Evolutionary conservation across 495 filamentous ascomycete genomes (phyloP), one percentile per base, ranked within the genome.

Genomic region (Aspergillus baeticus): DNA sequence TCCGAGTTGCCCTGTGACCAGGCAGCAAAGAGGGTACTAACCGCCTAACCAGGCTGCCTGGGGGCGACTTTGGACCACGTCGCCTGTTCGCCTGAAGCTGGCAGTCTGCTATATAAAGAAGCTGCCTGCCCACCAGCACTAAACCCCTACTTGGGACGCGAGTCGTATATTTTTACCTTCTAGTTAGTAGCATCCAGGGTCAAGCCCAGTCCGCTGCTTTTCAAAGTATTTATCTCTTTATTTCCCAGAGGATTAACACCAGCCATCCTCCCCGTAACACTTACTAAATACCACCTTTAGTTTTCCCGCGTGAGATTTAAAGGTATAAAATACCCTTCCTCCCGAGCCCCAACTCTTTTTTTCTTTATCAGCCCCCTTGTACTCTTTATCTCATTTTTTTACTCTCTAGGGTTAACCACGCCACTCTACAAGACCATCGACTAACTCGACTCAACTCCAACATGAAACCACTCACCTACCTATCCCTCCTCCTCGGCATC

Each of bases 391-490:
- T 41, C 46, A 44, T 53, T 20, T 53, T 21, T 53, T 53, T 45
- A 47, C 21, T 17, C 23, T 55, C 46, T 31, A 48, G 2, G 51
- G 51, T 55, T 62, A 59, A 63, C 52, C 31, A 59, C 34, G 43
- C 55, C 29, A 47, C 55, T 47, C 34, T 34, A 55, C 22, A 59
- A 58, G 41, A 48, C 37, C 55, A 58, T 51, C 44, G 41, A 15
- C 45, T 46, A 15, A 57, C 42, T n/a, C n/a, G n/a, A n/a, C n/a
- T 48, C 34, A 47, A 58, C 37, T 55, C 41, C 55, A 59, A 55
- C 18, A 63, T 63, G 60, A 63, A 63, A 56, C 52, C 52, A 34
- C 46, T 59, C 33, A 53, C 51, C 51, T 59, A 62, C 55, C 38
- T 62, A 35, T 54, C 54, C 45, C 51, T 62, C 55, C 52, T 63